phyloP scores from a whole-genome alignment of 2,329 filamentous ascomycete species.

The Neocatenulostroma microsporum region DNA sequence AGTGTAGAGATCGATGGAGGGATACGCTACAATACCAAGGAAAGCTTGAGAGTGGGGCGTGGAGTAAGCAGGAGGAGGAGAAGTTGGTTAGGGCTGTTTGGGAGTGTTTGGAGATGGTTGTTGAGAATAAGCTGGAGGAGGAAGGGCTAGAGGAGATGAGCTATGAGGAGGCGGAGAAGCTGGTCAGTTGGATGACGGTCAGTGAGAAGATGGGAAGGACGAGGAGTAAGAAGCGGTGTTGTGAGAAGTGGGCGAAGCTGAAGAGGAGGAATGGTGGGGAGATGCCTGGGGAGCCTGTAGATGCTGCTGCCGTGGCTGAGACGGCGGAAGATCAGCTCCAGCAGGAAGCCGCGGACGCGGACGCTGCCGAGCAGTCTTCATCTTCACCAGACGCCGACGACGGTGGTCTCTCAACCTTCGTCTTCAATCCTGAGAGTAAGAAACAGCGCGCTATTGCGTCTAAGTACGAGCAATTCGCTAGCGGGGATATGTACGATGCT shows the following conservation, averaged over 20 bases:
- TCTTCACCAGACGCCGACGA: too few species aligned
- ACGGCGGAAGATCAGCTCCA: too few species aligned
- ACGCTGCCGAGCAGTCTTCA: too few species aligned
- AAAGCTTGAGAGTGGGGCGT: slow-evolving; percentile 46
- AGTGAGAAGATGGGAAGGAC: slow-evolving; percentile 54
- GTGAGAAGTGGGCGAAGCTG: slow-evolving; percentile 56
- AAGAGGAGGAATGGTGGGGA: slow-evolving; percentile 23
- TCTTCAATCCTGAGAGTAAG: slow-evolving; percentile 12
- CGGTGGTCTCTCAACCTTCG: too few species aligned
- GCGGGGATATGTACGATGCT: slow-evolving; percentile 36
- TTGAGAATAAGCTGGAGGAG: slow-evolving; percentile 29
- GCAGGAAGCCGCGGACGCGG: slow-evolving; percentile 8
- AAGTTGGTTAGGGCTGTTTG: slow-evolving; percentile 47
- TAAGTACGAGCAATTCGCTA: slow-evolving; percentile 29
- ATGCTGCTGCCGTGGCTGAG: background rate
- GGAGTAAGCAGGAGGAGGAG: slow-evolving; percentile 55
- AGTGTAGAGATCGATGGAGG: slow-evolving; percentile 62
- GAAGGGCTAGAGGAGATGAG: slow-evolving; percentile 26
- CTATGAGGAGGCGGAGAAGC: slow-evolving; percentile 43
- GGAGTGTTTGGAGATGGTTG: slow-evolving; percentile 45
- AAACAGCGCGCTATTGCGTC: slow-evolving; percentile 14
- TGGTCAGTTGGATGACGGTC: slow-evolving; percentile 60
- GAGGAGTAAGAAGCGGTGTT: slow-evolving; percentile 60
- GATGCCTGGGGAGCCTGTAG: background rate
- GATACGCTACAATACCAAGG: slow-evolving; percentile 57